phyloP scores from a whole-genome alignment of 179 eudicot genomes.

The Beta corolliflora region DNA sequence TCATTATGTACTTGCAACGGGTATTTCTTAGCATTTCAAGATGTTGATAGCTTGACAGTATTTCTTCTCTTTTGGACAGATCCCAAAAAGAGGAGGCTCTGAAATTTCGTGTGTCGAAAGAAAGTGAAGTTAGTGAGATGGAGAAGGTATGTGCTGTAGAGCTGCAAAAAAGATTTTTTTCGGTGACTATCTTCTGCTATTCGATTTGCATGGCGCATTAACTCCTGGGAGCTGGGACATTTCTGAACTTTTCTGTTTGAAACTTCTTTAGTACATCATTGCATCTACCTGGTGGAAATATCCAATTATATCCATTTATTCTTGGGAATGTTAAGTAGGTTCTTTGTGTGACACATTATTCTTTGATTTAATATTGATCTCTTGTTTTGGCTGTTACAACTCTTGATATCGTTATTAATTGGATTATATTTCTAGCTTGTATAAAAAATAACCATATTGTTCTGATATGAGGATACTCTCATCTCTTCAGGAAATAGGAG shows the following conservation, averaged over 20 bases:
- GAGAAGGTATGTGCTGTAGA: slow-evolving; percentile 63
- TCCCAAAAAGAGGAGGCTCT: slow-evolving; percentile 90
- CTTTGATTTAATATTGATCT: background rate
- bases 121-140: slow-evolving; percentile 78
- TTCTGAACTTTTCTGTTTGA: background rate
- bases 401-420: background rate
- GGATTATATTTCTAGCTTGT: slow-evolving; percentile 5
- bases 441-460: background rate
- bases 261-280: background rate
- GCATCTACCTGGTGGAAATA: background rate
- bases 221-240: background rate
- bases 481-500: slow-evolving; percentile 65
- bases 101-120: slow-evolving; percentile 79
- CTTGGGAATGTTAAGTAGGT: background rate
- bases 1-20: slow-evolving; percentile 1
- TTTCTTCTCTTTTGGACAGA: slow-evolving; percentile 42
- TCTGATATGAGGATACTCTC: slow-evolving; percentile 10
- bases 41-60: background rate
- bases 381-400: slow-evolving; percentile 6
- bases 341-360: background rate
- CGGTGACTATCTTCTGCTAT: background rate
- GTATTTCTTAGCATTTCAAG: slow-evolving; percentile 17
- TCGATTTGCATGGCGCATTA: background rate
- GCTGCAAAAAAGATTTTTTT: background rate
- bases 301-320: background rate